Base-by-base conservation (phyloP, 805 yeast species). In the Teunomyces lycoperdinae region DNA sequence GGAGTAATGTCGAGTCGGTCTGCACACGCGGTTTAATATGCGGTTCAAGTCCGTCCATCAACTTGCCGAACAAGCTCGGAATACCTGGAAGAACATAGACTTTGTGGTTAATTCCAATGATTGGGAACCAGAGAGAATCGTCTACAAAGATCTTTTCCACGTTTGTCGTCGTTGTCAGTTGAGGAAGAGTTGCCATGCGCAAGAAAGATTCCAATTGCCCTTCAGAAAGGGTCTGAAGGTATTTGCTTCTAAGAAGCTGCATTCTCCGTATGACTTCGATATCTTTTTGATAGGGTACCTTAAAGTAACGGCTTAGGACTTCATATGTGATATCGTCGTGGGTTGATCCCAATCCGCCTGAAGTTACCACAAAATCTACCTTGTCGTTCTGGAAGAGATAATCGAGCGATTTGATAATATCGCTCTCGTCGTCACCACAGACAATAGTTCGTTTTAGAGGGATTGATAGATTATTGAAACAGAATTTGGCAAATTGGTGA, bases 251-350 rank as follows among this genome's bases (percentile, higher is more conserved):
- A n/a, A 81, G 62, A 16, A 58, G 51, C 11, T 71, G 68, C 94
- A 87, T 89, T 50, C 81, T 69, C 2, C 67, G 73, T 14, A 79
- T 85, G 2, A 88, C 82, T 28, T 75, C 82, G 20, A 66, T 57
- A 62, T 89, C 84, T 13, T 84, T 60, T 39, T 62, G 64, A 49
- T 82, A 63, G 0, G 77, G 76, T 6, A 86, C 59, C 1, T 64
- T 64, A 53, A 74, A 89, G 6, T 87, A 85, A 53, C 76, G 77
- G 1, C 92, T 88, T n/a, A 89, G 63, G 1, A 87, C 74, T 45
- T 80, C 81, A 63, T 89, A 89, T 0, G 96, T 89, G 50, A 89
- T 85, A 62, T 89, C 97, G 61, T 89, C 96, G 57, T 89, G 96
- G 0, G 96, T 89, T 4, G 96, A 87, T 0, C 97, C 97, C 49